Base-by-base conservation (phyloP, 345 rosid species). In the Cardamine chenopodiifolia region DNA sequence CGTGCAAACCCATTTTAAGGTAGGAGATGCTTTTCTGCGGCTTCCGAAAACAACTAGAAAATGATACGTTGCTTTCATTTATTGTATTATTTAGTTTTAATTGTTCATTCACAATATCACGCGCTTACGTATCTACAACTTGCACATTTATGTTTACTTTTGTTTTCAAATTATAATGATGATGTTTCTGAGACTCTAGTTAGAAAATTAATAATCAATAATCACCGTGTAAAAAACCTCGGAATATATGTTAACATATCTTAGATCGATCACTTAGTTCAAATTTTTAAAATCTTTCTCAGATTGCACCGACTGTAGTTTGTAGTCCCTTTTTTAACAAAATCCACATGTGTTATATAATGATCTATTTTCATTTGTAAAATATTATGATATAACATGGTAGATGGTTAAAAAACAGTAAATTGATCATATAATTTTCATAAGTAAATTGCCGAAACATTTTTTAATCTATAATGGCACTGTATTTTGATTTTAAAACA, bases 1-100 rank as follows among this genome's bases (percentile, higher is more conserved):
- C 86, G 83, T 77, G 74, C 1, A 7, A 12, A 29, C 25, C 80
- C 85, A 65, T 85, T 85, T 83, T 80, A 84, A 84, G 88, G 85
- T 71, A 18, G 12, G 66, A 72, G 81, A 76, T 84, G 86, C 78
- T 79, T 68, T 77, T 73, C 82, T 73, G 79, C 76, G 56, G 50
- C 79, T 65, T 83, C 79, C 72, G 83, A 77, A 65, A 80, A 77
- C 80, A 69, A 77, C 70, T 61, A 57, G 76, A 77, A 68, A 60
- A 57, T 53, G 74, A 71, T 65, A 47, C 8, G 67, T 77, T 77
- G 79, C 71, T 59, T 58, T 71, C 82, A 79, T 62, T 54, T 45
- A 7, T 67, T 68, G 19, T 28, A 31, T 32, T 34, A 50, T 14
- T 25, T 11, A 37, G 7, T 19, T 58, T 32, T 17, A 8, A 25